Conservation (phyloP, 2,329 filamentous ascomycete genomes). For the Emergomyces pasteurianus region DNA sequence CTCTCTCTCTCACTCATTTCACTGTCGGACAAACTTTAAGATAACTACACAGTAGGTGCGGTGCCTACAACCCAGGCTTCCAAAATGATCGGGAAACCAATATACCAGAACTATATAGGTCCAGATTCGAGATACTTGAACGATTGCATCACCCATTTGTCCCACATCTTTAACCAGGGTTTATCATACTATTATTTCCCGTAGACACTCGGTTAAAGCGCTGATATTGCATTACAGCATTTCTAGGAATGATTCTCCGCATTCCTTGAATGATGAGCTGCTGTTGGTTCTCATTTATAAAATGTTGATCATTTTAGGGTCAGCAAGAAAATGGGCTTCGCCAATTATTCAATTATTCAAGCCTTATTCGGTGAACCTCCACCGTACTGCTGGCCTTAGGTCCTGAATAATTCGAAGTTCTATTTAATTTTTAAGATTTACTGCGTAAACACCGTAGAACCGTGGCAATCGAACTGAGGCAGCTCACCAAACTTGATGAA, state of each 20-base stretch:
- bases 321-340: neutral
- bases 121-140: too few species aligned
- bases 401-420: neutral
- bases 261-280: neutral
- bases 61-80: too few species aligned
- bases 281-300: too few species aligned
- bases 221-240: neutral
- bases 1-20: too few species aligned
- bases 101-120: too few species aligned
- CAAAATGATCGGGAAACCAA: too few species aligned
- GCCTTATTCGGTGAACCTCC: too few species aligned
- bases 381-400: too few species aligned
- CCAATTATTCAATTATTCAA: too few species aligned
- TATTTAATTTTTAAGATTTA: neutral
- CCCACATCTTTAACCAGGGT: neutral
- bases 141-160: too few species aligned
- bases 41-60: too few species aligned
- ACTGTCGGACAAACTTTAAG: too few species aligned
- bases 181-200: neutral
- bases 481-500: neutral
- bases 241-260: neutral
- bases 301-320: neutral
- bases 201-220: neutral
- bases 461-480: neutral
- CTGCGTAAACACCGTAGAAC: neutral